Conservation (phyloP, 306 rosid genomes). For the Acacia acuminata region DNA sequence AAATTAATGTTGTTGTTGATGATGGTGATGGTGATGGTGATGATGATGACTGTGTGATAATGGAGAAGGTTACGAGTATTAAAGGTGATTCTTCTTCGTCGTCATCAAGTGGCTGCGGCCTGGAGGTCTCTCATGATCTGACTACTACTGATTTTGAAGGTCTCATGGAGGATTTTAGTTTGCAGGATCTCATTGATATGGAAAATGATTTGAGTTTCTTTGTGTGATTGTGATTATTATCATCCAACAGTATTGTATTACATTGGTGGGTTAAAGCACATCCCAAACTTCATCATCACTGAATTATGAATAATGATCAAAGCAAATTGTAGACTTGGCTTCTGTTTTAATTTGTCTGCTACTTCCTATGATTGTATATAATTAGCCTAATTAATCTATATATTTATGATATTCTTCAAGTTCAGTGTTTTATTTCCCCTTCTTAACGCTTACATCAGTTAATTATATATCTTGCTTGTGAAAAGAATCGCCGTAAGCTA, state of each 20-base stretch:
- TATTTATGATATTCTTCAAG: neutral
- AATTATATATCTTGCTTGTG: too few species aligned
- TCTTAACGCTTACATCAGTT: neutral
- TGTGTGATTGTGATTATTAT: neutral
- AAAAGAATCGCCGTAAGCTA: too few species aligned
- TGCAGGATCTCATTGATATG: constrained; percentile 34
- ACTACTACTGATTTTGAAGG: neutral
- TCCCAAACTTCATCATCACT: too few species aligned
- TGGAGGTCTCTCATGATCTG: neutral
- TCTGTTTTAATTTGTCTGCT: neutral
- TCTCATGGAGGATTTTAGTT: constrained; percentile 29
- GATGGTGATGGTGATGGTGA: neutral
- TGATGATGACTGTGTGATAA: neutral
- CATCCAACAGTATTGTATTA: too few species aligned
- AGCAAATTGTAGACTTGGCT: neutral
- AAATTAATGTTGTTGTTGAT: neutral
- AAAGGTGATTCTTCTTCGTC: neutral
- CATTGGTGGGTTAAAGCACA: too few species aligned
- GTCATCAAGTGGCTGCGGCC: neutral
- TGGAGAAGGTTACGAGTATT: neutral
- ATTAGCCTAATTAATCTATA: neutral
- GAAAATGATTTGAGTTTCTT: constrained; percentile 17
- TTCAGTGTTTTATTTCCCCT: neutral
- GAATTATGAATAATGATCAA: neutral
- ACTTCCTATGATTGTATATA: neutral